Evolutionary conservation across 2,329 filamentous ascomycete species (phyloP), one percentile per base, ranked within the genome.

Genomic region (Aureobasidium subglaciale): DNA sequence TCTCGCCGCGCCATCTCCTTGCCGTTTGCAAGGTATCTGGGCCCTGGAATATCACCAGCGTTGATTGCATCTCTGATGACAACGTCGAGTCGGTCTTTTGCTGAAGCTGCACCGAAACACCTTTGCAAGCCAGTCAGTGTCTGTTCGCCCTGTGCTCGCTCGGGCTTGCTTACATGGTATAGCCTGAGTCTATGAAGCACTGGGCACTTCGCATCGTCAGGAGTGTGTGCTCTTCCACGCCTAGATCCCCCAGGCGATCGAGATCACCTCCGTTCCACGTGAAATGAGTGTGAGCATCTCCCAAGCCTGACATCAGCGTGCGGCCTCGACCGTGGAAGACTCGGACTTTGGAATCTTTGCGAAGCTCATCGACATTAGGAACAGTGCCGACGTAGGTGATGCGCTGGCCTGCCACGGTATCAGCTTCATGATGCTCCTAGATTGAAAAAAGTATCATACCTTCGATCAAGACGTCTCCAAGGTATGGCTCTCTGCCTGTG

Each of bases 11-110:
- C 73, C 53, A 79, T 77, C 60, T 80, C 77, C 57, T 74, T 71
- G 0, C 71, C 73, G 60, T 78, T 80, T 1, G 75, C 74, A 0
- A 78, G 67, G 53, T 70, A 75, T 15, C 75, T 66, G 3, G 75
- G 76, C 1, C 76, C 77, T 1, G 75, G 73, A 5, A 78, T 71
- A 50, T 73, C 65, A 0, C 75, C 77, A 1, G 68, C 68, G 30
- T 78, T 78, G 59, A 80, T 78, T 0, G 72, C 74, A 60, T 78
- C 70, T 27, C 75, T 65, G 40, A 78, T 70, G 2, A 76, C 76
- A 13, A 73, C 60, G 57, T 78, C 77, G 0, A 77, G 65, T 10
- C 74, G 64, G 10, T 73, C 68, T 53, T 77, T 74, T 1, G 75
- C 75, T 2, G 74, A 73, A 4, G 75, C 75, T 0, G 75, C 75